A percentile compares a stretch with the other conserved stretches of the same genome.
phyloP scores from a whole-genome alignment of 352 stramenopile species.

The Phytopythium ostracodes region DNA sequence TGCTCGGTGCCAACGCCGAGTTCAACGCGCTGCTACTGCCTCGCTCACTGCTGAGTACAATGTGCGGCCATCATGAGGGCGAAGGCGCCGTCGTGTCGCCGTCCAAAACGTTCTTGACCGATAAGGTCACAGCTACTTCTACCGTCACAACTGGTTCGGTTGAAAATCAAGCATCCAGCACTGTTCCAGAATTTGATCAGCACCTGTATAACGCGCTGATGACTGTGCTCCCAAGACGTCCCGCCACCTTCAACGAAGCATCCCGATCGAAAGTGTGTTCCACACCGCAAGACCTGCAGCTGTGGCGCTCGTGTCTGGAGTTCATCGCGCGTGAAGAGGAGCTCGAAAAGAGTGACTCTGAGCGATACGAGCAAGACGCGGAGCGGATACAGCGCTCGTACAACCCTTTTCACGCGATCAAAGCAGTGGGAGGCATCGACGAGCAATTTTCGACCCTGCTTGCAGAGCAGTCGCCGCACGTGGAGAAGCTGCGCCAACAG shows the following conservation, averaged over 20 bases:
- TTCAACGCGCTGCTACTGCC: constrained; percentile 48
- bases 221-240: not conserved
- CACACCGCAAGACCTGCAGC: not conserved
- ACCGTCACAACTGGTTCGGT: not conserved
- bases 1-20: constrained; percentile 26
- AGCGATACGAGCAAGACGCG: constrained; percentile 15
- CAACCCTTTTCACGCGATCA: constrained; percentile 57
- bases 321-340: constrained; percentile 32
- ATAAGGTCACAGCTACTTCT: constrained; percentile 7
- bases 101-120: constrained; percentile 54
- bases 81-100: constrained; percentile 10
- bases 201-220: not conserved
- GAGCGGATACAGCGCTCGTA: constrained; percentile 23
- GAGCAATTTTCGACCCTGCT: constrained; percentile 35
- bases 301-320: constrained; percentile 21
- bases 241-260: not conserved
- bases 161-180: not conserved
- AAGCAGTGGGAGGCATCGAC: constrained; percentile 44
- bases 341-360: constrained; percentile 21
- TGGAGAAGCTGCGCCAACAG: constrained; percentile 24
- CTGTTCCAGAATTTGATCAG: not conserved
- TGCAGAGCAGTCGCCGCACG: constrained; percentile 18
- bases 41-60: constrained; percentile 11
- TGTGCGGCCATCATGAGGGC: constrained; percentile 8
- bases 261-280: not conserved